phyloP scores from a whole-genome alignment of 2,329 filamentous ascomycete species.

The Sclerotinia trifoliorum region DNA sequence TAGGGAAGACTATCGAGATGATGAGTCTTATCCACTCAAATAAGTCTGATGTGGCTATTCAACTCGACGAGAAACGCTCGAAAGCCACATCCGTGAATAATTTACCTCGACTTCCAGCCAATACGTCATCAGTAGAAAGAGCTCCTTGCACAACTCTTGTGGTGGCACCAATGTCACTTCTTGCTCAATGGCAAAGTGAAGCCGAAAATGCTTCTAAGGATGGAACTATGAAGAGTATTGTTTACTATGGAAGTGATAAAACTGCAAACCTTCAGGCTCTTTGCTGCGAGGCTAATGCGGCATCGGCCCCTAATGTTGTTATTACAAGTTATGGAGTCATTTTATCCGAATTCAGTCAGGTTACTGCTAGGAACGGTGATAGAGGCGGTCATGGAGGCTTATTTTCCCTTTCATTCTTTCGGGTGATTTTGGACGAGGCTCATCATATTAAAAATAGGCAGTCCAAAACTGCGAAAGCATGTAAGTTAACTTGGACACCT shows the following conservation, averaged over 20 bases:
- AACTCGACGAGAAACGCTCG: constrained; percentile 39
- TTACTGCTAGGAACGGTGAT: constrained; percentile 65
- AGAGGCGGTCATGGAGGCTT: constrained; percentile 67
- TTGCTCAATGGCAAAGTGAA: constrained; percentile 97
- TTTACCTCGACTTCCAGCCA: constrained; percentile 61
- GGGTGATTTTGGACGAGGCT: constrained; percentile 91
- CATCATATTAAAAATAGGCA: constrained; percentile 88
- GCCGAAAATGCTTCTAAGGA: constrained; percentile 84
- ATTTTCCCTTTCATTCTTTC: constrained; percentile 92
- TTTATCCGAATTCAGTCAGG: constrained; percentile 81
- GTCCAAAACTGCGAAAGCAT: constrained; percentile 92
- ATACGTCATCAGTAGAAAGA: constrained; percentile 55
- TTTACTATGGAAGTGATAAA: constrained; percentile 93
- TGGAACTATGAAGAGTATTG: constrained; percentile 76
- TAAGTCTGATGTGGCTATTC: constrained; percentile 54
- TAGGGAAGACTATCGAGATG: constrained; percentile 99
- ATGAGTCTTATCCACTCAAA: constrained; percentile 88
- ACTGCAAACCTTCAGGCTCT: constrained; percentile 72
- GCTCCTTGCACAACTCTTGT: constrained; percentile 91
- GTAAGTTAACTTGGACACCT: constrained; percentile 41
- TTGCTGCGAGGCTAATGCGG: constrained; percentile 71
- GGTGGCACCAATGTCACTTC: constrained; percentile 91
- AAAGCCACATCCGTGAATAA: constrained; percentile 51
- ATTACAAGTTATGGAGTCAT: constrained; percentile 95
- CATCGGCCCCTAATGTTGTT: constrained; percentile 80